Percentiles rank a stretch among this genome's conserved stretches.
Conservation (phyloP, 108 stramenopile species). For the Cyclostephanos tholiformis region DNA sequence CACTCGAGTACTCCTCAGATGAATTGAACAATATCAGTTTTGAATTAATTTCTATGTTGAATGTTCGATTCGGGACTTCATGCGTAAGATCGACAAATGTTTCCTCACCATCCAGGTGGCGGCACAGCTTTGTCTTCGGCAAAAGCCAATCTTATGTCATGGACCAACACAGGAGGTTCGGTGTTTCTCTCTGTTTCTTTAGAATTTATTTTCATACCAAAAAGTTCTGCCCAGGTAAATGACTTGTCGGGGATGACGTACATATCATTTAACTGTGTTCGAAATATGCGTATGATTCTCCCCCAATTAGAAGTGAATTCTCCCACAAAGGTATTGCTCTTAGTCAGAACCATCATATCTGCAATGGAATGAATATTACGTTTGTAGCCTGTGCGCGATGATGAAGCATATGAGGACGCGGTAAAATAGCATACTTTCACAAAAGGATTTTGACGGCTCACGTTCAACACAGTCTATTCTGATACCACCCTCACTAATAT, state of each 20-base stretch:
- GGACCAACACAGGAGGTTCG: conserved; percentile 5
- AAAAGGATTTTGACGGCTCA: background rate
- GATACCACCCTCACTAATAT: conserved; percentile 4
- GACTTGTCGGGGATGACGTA: conserved; percentile 1
- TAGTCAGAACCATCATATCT: conserved; percentile 26
- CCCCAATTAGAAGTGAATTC: conserved; percentile 39
- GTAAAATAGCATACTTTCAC: background rate
- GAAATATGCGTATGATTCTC: conserved; percentile 19
- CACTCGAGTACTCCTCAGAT: too few relatives aligned
- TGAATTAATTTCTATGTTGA: too few relatives aligned
- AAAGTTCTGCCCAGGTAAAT: background rate
- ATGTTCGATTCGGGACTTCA: too few relatives aligned
- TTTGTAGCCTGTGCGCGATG: conserved; percentile 3
- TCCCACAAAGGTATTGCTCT: conserved; percentile 24
- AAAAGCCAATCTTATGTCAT: conserved; percentile 10
- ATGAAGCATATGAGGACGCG: background rate
- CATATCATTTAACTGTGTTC: conserved; percentile 19
- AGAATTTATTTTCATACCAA: background rate
- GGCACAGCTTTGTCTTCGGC: conserved; percentile 4
- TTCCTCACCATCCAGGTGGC: conserved; percentile 15
- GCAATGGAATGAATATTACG: conserved; percentile 29
- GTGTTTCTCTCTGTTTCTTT: background rate
- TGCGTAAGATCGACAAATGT: too few relatives aligned
- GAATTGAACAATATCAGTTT: too few relatives aligned
- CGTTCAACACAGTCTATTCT: conserved; percentile 17